These are phyloP conservation scores for Phaeosphaeriaceae sp. DNA, from an alignment of 2,329 filamentous ascomycete genomes.

Conservation along the genomic window DNA sequence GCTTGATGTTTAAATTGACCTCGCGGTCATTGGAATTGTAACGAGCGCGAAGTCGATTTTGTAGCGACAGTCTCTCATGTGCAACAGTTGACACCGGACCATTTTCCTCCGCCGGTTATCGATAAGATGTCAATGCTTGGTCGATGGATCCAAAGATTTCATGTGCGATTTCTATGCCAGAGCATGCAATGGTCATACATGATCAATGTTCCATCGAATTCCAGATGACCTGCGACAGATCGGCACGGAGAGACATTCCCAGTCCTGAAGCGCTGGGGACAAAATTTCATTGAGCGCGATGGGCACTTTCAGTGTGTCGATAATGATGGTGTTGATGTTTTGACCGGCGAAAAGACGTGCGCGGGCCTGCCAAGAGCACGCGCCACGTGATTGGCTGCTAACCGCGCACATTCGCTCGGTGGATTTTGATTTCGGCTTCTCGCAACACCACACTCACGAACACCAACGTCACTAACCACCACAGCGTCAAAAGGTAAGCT, in stretches of 20 bases:
- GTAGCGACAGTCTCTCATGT: neutral
- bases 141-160: neutral
- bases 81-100: too few relatives aligned
- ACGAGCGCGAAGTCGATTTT: neutral
- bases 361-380: neutral
- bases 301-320: neutral
- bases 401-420: neutral
- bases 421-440: neutral
- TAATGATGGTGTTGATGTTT: neutral
- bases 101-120: neutral
- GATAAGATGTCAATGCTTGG: neutral
- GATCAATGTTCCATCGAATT: neutral
- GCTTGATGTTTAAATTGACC: too few relatives aligned
- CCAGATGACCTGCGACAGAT: too few relatives aligned
- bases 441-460: constrained; percentile 5
- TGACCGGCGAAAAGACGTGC: neutral
- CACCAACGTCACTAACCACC: constrained; percentile 42
- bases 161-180: neutral
- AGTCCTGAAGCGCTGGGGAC: neutral
- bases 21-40: neutral
- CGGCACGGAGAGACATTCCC: neutral
- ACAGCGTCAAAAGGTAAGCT: constrained; percentile 48
- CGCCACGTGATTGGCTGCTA: constrained; percentile 2
- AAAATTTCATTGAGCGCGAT: neutral
- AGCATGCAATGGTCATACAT: neutral